Evolutionary conservation across 441 rosid species (phyloP), one percentile per base, ranked within the genome.

Genomic region (Biscutella auriculata): DNA sequence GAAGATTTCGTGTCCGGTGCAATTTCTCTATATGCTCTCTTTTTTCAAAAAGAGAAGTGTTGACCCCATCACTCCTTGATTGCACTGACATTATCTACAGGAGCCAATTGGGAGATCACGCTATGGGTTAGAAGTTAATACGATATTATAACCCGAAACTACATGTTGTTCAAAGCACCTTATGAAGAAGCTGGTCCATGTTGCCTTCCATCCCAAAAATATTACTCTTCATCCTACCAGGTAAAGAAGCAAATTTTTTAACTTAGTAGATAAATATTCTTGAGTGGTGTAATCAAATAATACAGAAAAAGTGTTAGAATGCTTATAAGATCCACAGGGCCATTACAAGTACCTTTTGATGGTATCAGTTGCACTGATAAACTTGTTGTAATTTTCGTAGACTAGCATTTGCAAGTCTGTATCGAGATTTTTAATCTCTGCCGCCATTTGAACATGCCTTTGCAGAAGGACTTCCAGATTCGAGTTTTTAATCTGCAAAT

Each of bases 391-490:
- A 60, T 93, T 93, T 67, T 93, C 97, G 66, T 89, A 93, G 6
- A 89, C 96, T 29, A 93, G 54, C 96, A 87, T 93, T 75, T 93
- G 99, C 81, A 93, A 76, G 73, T 93, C 99, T 25, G 99, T 89
- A 45, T 93, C 99, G 5, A 93, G 87, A 80, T 93, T 93, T 66
- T 93, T 93, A 21, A 93, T 89, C 84, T 93, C 96, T 0, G 97
- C 94, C n/a, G 97, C 99, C 99, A 89, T 93, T 66, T 81, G 88
- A 27, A 93, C 99, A 62, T 93, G 99, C 69, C 80, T 82, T 67
- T 85, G 91, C 61, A 89, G 67, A 67, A 93, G 85, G 68, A 79
- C 87, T 73, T 87, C 97, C 74, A 93, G 64, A 70, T 82, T 93
- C 14, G 95, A 83, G 68, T 79, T 89, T 51, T 81, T 87, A 30